phyloP scores from a whole-genome alignment of 345 rosid species.

The Populus deltoides region DNA sequence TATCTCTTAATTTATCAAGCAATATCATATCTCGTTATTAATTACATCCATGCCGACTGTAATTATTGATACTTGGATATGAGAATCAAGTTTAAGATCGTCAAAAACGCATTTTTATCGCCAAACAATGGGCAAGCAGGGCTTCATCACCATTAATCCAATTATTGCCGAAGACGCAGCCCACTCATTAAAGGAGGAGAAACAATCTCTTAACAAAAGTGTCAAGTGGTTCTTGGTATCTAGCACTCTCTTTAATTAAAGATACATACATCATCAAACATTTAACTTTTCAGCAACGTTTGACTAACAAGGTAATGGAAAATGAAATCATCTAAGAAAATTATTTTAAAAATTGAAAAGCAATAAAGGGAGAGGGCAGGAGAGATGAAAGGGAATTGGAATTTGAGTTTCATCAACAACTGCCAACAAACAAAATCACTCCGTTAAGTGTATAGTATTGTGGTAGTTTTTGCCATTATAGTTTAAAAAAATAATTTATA shows the following conservation, averaged over 20 bases:
- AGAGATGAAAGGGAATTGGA: neutral
- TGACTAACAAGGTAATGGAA: conserved; percentile 20
- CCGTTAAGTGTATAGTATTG: neutral
- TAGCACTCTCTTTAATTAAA: neutral
- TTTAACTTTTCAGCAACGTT: conserved; percentile 20
- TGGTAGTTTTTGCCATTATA: no score
- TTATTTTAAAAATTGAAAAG: neutral
- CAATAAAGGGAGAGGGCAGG: neutral
- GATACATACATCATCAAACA: neutral
- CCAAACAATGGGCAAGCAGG: no score
- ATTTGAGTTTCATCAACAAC: conserved; percentile 6
- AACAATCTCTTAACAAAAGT: neutral
- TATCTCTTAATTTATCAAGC: no score
- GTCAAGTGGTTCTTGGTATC: neutral
- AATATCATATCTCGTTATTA: no score
- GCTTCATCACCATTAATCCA: no score
- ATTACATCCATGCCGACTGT: no score
- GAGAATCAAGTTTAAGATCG: no score
- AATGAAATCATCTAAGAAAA: neutral
- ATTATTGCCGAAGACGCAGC: no score
- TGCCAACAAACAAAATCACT: neutral
- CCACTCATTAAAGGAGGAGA: neutral
- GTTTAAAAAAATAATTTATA: no score
- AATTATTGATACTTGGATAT: no score
- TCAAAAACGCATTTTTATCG: no score